phyloP scores from a whole-genome alignment of 2,329 filamentous ascomycete species.

The Akanthomyces lecanii region DNA sequence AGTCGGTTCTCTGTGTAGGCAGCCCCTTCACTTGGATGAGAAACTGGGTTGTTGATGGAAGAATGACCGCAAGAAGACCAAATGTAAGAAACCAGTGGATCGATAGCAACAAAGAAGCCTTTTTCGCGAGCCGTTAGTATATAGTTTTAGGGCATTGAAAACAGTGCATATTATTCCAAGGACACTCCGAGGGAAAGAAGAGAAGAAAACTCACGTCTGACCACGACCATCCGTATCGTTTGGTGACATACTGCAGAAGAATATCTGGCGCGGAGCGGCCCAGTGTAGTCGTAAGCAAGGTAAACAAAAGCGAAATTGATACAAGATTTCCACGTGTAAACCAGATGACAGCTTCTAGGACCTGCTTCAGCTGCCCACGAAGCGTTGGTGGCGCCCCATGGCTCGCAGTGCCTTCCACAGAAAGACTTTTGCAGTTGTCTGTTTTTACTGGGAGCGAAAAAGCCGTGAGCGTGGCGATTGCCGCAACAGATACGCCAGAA shows the following conservation, averaged over 20 bases:
- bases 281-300: conserved; percentile 16
- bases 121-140: fast-evolving
- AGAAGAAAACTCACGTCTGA: conserved; percentile 9
- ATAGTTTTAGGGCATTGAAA: too few relatives aligned
- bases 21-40: neutral
- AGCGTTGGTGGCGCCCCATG: neutral
- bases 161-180: neutral
- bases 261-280: conserved; percentile 16
- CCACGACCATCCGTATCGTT: conserved; percentile 20
- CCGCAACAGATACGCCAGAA: neutral
- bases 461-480: neutral
- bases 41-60: neutral
- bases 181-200: neutral
- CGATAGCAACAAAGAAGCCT: neutral
- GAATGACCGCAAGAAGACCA: neutral
- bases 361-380: neutral
- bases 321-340: neutral
- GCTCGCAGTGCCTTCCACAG: neutral
- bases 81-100: neutral
- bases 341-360: neutral
- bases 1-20: neutral
- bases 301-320: neutral
- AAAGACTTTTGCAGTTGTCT: neutral
- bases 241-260: conserved; percentile 19
- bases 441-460: neutral